phyloP scores from a whole-genome alignment of 1,284 basidiomycete genomes.

The Hypsizygus ulmarius region DNA sequence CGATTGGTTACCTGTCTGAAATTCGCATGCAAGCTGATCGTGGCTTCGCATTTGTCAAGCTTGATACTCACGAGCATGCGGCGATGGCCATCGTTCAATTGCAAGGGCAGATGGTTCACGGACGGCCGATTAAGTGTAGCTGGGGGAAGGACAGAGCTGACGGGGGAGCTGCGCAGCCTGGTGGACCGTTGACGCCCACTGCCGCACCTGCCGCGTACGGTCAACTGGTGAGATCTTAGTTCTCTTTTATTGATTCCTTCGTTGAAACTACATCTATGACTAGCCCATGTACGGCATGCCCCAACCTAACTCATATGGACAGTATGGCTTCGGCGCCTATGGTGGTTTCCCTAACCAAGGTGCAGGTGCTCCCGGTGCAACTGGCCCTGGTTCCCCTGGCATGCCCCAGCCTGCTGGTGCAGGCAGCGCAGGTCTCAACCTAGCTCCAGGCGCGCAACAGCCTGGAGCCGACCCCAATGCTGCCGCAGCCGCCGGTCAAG shows the following conservation, averaged over 20 bases:
- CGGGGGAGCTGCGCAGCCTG: conserved; percentile 54
- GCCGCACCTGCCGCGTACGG: conserved; percentile 67
- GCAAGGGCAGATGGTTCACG: conserved; percentile 94
- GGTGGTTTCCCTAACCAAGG: conserved; percentile 66
- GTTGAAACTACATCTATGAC: conserved; percentile 12
- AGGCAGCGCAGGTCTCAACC: conserved; percentile 52
- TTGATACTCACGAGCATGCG: conserved; percentile 96
- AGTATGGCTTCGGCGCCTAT: conserved; percentile 76
- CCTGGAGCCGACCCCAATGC: conserved; percentile 55
- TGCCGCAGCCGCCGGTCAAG: conserved; percentile 49
- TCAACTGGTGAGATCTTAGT: conserved; percentile 55
- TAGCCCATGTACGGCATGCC: conserved; percentile 87
- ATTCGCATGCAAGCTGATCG: conserved; percentile 98
- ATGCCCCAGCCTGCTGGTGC: conserved; percentile 61
- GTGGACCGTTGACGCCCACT: conserved; percentile 60
- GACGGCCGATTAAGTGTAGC: conserved; percentile 93
- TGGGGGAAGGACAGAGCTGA: conserved; percentile 96
- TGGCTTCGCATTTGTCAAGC: conserved; percentile 97
- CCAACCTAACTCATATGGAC: conserved; percentile 73
- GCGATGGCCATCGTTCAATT: conserved; percentile 96
- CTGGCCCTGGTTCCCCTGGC: conserved; percentile 57
- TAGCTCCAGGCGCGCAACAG: conserved; percentile 50
- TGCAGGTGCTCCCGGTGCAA: conserved; percentile 44
- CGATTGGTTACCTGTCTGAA: conserved; percentile 96
- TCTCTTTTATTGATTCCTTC: conserved; percentile 3